Base-by-base conservation (phyloP, 805 yeast species). In the Allodekkera sacchari region DNA sequence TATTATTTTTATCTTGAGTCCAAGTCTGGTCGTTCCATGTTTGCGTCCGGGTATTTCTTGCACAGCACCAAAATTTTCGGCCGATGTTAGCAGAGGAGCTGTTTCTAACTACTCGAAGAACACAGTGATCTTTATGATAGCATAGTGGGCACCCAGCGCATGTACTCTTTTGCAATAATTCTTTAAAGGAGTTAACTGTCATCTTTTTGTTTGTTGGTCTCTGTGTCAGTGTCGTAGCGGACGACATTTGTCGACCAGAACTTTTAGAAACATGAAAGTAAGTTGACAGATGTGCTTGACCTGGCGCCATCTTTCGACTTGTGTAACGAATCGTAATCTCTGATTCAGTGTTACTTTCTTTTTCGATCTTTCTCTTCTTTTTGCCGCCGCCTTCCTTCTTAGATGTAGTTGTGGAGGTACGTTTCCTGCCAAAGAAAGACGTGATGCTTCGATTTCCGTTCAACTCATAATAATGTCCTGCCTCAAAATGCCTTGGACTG, bases 11-110 rank as follows among this genome's bases (percentile, higher is more conserved):
- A 15, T 11, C 32, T n/a, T 28, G 18, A 3, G 23, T 13, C n/a
- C 8, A 4, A 6, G 6, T 30, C 5, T 42, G 37, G 17, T 39
- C 42, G 3, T 34, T 21, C 59, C 58, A 54, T 2, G 47, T 33
- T 6, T 40, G 50, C 11, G 37, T 36, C 23, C 33, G 38, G 1
- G 47, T 43, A 2, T 62, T 57, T 37, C 60, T 54, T 0, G 58
- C 38, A 45, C 80, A 74, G 15, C 68, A 59, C 78, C 78, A 74
- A 40, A 74, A 74, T 39, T 64, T 68, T 32, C 55, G 59, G 0
- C 78, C 78, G 23, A 57, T 63, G 35, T 67, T 68, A 17, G 54
- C 48, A 6, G 47, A 44, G 30, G 33, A 36, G 4, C 47, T 33
- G 1, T 68, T 65, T 40, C 50, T 61, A 0, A 74, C 70, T 0